Base-by-base conservation (phyloP, 208 protist genomes). In the Leishmania lainsoni region DNA sequence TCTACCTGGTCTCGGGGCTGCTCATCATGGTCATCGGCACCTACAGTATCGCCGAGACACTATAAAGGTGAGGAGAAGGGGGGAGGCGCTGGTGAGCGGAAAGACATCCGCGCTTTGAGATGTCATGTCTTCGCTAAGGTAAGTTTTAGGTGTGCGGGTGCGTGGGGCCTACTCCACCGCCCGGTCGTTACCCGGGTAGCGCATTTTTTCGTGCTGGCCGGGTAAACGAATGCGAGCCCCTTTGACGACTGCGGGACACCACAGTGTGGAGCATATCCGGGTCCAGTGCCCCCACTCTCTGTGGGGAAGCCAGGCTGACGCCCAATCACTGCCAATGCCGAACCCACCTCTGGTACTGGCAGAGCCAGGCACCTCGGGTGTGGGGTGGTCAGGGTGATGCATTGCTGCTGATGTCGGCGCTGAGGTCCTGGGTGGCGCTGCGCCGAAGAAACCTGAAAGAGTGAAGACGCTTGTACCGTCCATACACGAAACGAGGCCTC, bases 1-100 rank as follows among this genome's bases (percentile, higher is more conserved):
- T 90, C 32, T 94, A 94, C 80, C 81, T 92, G 52, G 80, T 92
- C 32, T 69, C 89, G 66, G 92, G 81, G 6, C 68, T 94, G 45
- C 61, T 94, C 56, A 91, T 96, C 68, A 96, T 96, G 90, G 86
- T 93, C 17, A 91, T 96, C 45, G 90, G 89, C 61, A 94, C 90
- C 10, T 91, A 89, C 83, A 87, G 85, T 51, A 93, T 93, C 52
- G 51, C 81, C 26, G 35, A 45, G 14, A 75, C 77, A 4, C 68
- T 83, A 49, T 79, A 83, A 20, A 42, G 48, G 35, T 9, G 63
- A 4, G n/a, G 76, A 65, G 59, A 32, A 32, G 22, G 42, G 42
- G 42, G 42, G 42, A 4, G 42, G 42, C 42, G 42, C 42, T 45
- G 42, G 42, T 45, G 42, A 45, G 42, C 42, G 0, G 45, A 16